These are phyloP conservation scores for Trametes hirsuta DNA, from an alignment of 1,284 basidiomycete species.

Conservation along the genomic window DNA sequence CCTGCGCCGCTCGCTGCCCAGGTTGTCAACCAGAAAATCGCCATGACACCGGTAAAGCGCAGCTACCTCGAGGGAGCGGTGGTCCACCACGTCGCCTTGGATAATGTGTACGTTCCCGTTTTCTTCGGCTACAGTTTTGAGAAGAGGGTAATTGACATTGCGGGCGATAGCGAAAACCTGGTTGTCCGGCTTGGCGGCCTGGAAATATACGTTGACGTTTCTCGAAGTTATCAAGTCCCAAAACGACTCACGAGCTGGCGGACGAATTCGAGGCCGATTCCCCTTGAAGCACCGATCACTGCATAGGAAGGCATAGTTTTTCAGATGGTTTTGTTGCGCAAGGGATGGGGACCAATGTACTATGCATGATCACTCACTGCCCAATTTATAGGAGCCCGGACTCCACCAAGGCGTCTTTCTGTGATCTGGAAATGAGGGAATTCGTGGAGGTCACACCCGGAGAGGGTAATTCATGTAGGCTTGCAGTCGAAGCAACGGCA, in stretches of 20 bases:
- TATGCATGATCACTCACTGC: too few relatives aligned
- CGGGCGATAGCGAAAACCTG: neutral
- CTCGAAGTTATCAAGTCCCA: neutral
- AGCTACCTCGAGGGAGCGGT: neutral
- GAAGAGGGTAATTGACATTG: neutral
- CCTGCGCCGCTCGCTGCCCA: neutral
- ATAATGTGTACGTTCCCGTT: constrained; percentile 2
- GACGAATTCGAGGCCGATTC: constrained; percentile 3
- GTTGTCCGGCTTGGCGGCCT: neutral
- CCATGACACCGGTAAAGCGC: neutral
- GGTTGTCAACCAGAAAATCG: neutral
- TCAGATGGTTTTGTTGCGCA: too few relatives aligned
- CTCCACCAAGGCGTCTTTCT: too few relatives aligned
- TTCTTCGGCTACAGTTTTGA: neutral
- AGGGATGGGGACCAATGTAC: too few relatives aligned
- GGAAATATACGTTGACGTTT: neutral
- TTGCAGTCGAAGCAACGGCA: too few relatives aligned
- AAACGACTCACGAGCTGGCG: neutral
- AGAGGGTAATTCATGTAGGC: too few relatives aligned
- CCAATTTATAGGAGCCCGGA: too few relatives aligned
- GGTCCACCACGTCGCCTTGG: constrained; percentile 1
- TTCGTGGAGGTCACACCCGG: too few relatives aligned
- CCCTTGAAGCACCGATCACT: constrained; percentile 3
- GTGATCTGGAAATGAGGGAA: too few relatives aligned
- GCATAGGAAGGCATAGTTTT: neutral